phyloP scores from a whole-genome alignment of 306 rosid species.

The Gynostemma pentaphyllum region DNA sequence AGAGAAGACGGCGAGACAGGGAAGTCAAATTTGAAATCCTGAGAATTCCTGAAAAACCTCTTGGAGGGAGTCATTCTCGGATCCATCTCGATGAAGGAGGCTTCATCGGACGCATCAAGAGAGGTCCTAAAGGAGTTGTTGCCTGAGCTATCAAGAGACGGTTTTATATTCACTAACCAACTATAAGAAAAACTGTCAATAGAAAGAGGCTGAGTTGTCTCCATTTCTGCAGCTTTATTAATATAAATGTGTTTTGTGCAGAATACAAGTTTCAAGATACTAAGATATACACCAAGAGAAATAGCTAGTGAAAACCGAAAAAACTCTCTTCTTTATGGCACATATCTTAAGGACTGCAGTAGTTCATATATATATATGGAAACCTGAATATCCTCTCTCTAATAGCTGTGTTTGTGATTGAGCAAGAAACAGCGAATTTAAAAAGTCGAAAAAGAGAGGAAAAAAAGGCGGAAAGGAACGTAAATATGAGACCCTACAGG shows the following conservation, averaged over 20 bases:
- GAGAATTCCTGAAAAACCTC: constrained; percentile 65
- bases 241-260: constrained; percentile 12
- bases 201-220: constrained; percentile 72
- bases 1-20: constrained; percentile 52
- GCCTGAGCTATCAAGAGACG: constrained; percentile 63
- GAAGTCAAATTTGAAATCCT: constrained; percentile 78
- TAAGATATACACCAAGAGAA: constrained; percentile 13
- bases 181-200: constrained; percentile 92
- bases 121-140: constrained; percentile 47
- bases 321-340: constrained; percentile 25
- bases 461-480: constrained; percentile 33
- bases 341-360: constrained; percentile 18
- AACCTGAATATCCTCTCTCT: constrained; percentile 39
- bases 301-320: constrained; percentile 15
- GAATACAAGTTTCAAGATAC: constrained; percentile 3
- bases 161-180: constrained; percentile 85
- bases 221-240: constrained; percentile 43
- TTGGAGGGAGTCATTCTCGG: constrained; percentile 86
- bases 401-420: constrained; percentile 65
- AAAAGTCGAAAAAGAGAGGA: constrained; percentile 43
- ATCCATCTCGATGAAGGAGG: constrained; percentile 96
- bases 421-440: constrained; percentile 58
- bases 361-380: constrained; percentile 13
- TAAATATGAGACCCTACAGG: constrained; percentile 54
- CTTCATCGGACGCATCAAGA: constrained; percentile 65